phyloP scores from a whole-genome alignment of 176 grass and related monocot species.

The Pontederia crassipes region DNA sequence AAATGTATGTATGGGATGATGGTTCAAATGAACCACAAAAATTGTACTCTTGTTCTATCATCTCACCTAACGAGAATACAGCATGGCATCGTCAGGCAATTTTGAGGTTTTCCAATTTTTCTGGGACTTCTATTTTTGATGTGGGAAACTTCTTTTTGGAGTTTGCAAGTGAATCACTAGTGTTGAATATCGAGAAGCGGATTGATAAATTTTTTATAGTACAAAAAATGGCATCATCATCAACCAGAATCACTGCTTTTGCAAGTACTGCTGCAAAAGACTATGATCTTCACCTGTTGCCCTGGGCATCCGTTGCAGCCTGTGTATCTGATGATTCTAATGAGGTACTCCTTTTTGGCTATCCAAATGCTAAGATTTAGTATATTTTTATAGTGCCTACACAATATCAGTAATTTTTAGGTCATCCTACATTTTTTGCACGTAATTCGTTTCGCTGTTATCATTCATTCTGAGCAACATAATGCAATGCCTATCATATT shows the following conservation, averaged over 20 bases:
- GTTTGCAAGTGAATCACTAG: slow-evolving; percentile 55
- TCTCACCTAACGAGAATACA: slow-evolving; percentile 38
- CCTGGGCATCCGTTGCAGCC: slow-evolving; percentile 96
- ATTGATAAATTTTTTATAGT: slow-evolving; percentile 60
- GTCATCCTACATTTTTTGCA: too few relatives aligned
- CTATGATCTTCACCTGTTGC: slow-evolving; percentile 76
- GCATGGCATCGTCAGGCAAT: slow-evolving; percentile 77
- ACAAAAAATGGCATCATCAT: slow-evolving; percentile 75
- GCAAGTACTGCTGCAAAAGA: slow-evolving; percentile 75
- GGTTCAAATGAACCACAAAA: slow-evolving; percentile 49
- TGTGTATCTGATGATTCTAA: slow-evolving; percentile 50
- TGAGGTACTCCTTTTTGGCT: slow-evolving; percentile 40
- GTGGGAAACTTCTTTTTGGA: slow-evolving; percentile 59
- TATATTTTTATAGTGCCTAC: too few relatives aligned
- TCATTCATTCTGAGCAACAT: too few relatives aligned
- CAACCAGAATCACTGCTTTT: slow-evolving; percentile 74
- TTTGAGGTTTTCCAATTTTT: slow-evolving; percentile 46
- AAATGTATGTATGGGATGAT: slow-evolving; percentile 88
- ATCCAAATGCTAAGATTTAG: not conserved
- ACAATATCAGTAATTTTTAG: too few relatives aligned
- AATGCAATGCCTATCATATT: too few relatives aligned
- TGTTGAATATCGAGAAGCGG: slow-evolving; percentile 41
- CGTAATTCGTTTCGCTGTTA: too few relatives aligned
- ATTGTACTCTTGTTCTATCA: slow-evolving; percentile 65
- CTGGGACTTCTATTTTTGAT: slow-evolving; percentile 38